Base-by-base conservation (phyloP, 2,329 filamentous ascomycete species). In the Aspergillus fischeri region DNA sequence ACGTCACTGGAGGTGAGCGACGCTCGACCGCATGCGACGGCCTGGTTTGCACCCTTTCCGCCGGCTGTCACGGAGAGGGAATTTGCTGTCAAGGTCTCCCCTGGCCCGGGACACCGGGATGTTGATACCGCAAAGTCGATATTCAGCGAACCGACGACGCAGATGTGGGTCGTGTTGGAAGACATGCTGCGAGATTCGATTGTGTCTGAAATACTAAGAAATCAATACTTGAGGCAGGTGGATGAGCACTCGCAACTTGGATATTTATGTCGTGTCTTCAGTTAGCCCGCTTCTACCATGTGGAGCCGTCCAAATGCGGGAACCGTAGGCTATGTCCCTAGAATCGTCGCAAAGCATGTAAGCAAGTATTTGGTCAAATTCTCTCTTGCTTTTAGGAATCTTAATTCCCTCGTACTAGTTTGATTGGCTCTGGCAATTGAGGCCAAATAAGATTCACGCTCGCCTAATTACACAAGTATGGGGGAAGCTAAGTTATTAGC, bases 41-140 rank as follows among this genome's bases (percentile, higher is more conserved):
- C 42, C 21, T 45, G 42, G 42, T 45, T 45, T 2, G 42, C 42
- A 45, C 42, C 42, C 17, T 45, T 45, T 9, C 42, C 42, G 3
- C 42, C 42, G 3, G 42, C n/a, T 2, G 42, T 24, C 10, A 45
- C n/a, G 10, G 81, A 80, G 76, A 95, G 92, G 27, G 84, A 85
- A 62, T 78, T 85, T 49, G 90, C 84, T 3, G 88, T 91, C 45
- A 96, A 80, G 1, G 92, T 96, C 77, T 96, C 92, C 60, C 92
- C 92, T 0, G 87, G 86, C 1, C 81, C 77, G 1, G 92, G 92
- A 57, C 94, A 83, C 63, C 92, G 89, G 4, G 89, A 80, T 24
- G 92, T 92, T 66, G 89, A 85, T 52, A 90, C 91, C 57, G 95
- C 89, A 52, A 96, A 86, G 77, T 96, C 92, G 72, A 91, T 89